A percentile compares a stretch with the other conserved stretches of the same genome.
These are phyloP conservation scores for Chamaecrista fasciculata DNA, from an alignment of 306 rosid genomes.

Conservation along the genomic window DNA sequence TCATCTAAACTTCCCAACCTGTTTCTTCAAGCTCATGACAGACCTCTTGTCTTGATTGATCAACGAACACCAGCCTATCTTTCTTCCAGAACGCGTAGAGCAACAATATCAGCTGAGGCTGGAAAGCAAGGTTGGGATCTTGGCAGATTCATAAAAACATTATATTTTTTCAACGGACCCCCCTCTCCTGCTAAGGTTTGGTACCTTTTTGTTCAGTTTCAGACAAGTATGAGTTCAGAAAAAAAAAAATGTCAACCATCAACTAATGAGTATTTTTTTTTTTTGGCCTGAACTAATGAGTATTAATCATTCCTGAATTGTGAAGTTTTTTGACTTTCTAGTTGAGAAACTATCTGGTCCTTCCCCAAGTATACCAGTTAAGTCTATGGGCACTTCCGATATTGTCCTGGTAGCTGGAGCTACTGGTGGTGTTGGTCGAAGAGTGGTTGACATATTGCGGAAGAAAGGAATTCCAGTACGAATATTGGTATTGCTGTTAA, in stretches of 20 bases:
- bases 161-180: constrained; percentile 74
- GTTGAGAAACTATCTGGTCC: constrained; percentile 59
- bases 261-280: constrained; percentile 53
- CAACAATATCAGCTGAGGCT: constrained; percentile 56
- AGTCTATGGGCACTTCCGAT: constrained; percentile 69
- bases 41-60: constrained; percentile 38
- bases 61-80: constrained; percentile 28
- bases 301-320: constrained; percentile 44
- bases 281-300: constrained; percentile 61
- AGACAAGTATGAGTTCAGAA: neutral
- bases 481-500: constrained; percentile 60
- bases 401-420: constrained; percentile 89
- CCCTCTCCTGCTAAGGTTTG: constrained; percentile 88
- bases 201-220: constrained; percentile 7
- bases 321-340: constrained; percentile 80
- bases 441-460: constrained; percentile 72
- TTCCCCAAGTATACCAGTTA: constrained; percentile 52
- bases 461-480: constrained; percentile 82
- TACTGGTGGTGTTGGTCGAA: constrained; percentile 95
- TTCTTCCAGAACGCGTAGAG: constrained; percentile 38
- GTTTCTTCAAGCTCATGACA: constrained; percentile 61
- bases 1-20: constrained; percentile 60
- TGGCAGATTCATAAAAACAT: constrained; percentile 71
- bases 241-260: constrained; percentile 5
- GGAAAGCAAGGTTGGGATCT: constrained; percentile 75